These are phyloP conservation scores for Fusarium compactum DNA, from an alignment of 2,329 filamentous ascomycete genomes.

Conservation along the genomic window DNA sequence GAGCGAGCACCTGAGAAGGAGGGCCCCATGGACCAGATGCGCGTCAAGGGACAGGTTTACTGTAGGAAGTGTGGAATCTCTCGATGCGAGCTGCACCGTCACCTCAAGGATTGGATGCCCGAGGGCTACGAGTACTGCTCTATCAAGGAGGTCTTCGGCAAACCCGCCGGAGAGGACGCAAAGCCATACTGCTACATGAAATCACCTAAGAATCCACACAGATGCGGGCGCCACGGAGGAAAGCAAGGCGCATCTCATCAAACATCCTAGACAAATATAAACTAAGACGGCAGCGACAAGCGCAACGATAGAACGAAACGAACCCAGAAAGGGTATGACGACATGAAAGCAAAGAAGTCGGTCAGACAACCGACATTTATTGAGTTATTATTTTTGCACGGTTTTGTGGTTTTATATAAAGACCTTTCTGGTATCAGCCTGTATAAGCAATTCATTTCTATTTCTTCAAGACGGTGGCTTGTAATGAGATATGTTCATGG, in stretches of 20 bases:
- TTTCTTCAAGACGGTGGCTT: not conserved
- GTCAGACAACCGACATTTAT: not conserved
- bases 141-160: constrained; percentile 69
- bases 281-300: constrained; percentile 7
- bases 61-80: constrained; percentile 72
- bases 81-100: constrained; percentile 72
- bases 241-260: constrained; percentile 39
- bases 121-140: constrained; percentile 69
- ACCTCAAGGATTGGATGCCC: constrained; percentile 71
- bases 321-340: constrained; percentile 29
- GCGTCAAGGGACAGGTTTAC: constrained; percentile 69
- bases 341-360: constrained; percentile 19
- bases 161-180: constrained; percentile 59
- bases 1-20: constrained; percentile 31
- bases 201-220: constrained; percentile 68
- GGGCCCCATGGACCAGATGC: constrained; percentile 59
- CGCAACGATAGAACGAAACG: constrained; percentile 17
- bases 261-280: constrained; percentile 15
- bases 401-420: not conserved
- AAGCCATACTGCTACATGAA: constrained; percentile 69
- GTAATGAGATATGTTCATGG: not conserved
- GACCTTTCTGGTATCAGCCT: not conserved
- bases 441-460: not conserved
- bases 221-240: constrained; percentile 67
- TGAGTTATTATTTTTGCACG: constrained; percentile 4